Percentiles rank a stretch among this genome's conserved stretches.
phyloP scores from a whole-genome alignment of 208 protist genomes.

The Blechomonas ayalai region DNA sequence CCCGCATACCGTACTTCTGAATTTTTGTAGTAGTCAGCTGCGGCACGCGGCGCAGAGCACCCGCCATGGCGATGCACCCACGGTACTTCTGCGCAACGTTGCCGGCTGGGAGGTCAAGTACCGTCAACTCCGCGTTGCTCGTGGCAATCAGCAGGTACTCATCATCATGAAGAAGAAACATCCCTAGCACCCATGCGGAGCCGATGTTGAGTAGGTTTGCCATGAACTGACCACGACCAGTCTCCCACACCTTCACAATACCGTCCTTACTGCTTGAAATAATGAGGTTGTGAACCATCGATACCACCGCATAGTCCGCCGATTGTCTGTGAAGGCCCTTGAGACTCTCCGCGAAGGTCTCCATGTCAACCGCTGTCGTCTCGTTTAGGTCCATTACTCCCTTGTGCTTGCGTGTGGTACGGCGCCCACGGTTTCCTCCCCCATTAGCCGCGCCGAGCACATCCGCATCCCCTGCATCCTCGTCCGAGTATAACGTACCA shows the following conservation, averaged over 20 bases:
- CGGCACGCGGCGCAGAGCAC: conserved; percentile 38
- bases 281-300: conserved; percentile 23
- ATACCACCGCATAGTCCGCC: conserved; percentile 53
- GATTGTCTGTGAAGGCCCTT: conserved; percentile 46
- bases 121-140: conserved; percentile 73
- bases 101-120: conserved; percentile 56
- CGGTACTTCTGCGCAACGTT: conserved; percentile 68
- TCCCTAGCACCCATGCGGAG: conserved; percentile 57
- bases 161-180: conserved; percentile 63
- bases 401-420: neutral
- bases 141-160: conserved; percentile 73
- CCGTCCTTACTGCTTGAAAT: conserved; percentile 76
- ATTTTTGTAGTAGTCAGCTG: conserved; percentile 44
- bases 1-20: conserved; percentile 62
- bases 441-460: conserved; percentile 1
- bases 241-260: conserved; percentile 74
- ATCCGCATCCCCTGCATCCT: conserved; percentile 16
- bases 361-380: conserved; percentile 23
- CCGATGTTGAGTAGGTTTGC: conserved; percentile 65
- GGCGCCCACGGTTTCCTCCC: neutral
- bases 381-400: conserved; percentile 1
- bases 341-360: conserved; percentile 27
- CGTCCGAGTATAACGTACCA: too few relatives aligned
- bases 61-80: conserved; percentile 55
- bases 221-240: conserved; percentile 36